Conservation (phyloP, 164 flowering plant species). For the Sextonia rubra region DNA sequence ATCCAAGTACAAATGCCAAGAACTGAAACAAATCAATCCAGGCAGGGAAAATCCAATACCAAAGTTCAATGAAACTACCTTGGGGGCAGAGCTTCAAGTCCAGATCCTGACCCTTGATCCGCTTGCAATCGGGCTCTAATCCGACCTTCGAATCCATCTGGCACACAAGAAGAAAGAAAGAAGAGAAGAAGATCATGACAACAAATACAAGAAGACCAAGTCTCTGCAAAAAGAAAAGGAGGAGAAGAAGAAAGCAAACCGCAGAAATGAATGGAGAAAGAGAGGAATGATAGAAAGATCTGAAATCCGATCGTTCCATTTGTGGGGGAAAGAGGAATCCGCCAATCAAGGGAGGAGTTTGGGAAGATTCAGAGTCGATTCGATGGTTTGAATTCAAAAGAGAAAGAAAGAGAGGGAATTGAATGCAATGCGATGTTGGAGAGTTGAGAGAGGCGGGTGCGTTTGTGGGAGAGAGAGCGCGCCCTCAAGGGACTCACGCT, state of each 20-base stretch:
- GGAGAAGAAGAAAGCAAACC: background rate
- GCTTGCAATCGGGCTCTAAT: conserved; percentile 28
- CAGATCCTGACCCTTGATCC: conserved; percentile 54
- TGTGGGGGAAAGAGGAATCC: background rate
- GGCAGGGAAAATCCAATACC: background rate
- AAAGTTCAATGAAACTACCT: conserved; percentile 14
- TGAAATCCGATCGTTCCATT: background rate
- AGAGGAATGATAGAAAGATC: background rate
- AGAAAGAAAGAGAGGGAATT: no score
- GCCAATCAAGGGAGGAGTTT: no score
- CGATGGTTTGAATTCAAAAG: no score
- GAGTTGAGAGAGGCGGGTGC: no score
- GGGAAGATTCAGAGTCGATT: no score
- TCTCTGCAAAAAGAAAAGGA: background rate
- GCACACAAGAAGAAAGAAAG: background rate
- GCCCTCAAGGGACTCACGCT: no score
- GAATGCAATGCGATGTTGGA: no score
- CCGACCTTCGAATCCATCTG: conserved; percentile 24
- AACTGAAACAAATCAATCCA: background rate
- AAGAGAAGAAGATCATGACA: background rate
- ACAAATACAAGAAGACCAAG: background rate
- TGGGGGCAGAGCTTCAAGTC: conserved; percentile 32
- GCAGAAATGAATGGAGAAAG: background rate
- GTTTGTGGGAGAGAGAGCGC: no score
- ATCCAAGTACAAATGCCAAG: background rate